Evolutionary conservation across 768 basidiomycete species (phyloP).

Genomic region (Boletus rubroflammeus): DNA sequence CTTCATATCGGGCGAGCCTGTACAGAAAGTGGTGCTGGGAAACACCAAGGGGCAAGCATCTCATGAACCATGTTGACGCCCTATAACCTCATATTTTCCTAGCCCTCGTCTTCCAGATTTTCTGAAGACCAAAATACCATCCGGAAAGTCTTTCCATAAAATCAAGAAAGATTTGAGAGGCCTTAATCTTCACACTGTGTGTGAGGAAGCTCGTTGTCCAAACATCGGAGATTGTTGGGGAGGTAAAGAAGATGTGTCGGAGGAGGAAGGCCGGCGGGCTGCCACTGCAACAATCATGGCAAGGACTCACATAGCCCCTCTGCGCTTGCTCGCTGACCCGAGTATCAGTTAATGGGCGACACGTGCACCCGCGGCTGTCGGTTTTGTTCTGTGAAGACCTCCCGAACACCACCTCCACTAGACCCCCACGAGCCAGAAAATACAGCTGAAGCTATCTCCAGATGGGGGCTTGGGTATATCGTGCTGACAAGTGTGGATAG

Average conservation of each 20-base stretch:
- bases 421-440: constrained; percentile 97
- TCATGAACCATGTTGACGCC: neutral
- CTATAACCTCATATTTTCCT: neutral
- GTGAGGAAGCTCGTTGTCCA: constrained; percentile 97
- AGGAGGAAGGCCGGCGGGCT: constrained; percentile 68
- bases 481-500: constrained; percentile 96
- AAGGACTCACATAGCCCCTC: constrained; percentile 14
- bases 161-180: constrained; percentile 96
- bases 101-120: constrained; percentile 86
- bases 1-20: constrained; percentile 62
- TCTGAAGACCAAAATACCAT: constrained; percentile 90
- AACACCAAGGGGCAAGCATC: constrained; percentile 60
- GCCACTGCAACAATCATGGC: constrained; percentile 99
- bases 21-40: constrained; percentile 64
- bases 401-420: constrained; percentile 78
- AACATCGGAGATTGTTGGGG: constrained; percentile 99
- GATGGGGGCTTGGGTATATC: constrained; percentile 98
- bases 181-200: constrained; percentile 90
- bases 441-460: constrained; percentile 95
- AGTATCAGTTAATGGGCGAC: constrained; percentile 89
- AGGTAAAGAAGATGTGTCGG: constrained; percentile 62
- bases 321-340: constrained; percentile 4
- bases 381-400: constrained; percentile 97
- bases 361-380: constrained; percentile 97
- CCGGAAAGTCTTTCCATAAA: constrained; percentile 79